Evolutionary conservation across 2,329 filamentous ascomycete species (phyloP).

Genomic region (Curvularia eragrostidis): DNA sequence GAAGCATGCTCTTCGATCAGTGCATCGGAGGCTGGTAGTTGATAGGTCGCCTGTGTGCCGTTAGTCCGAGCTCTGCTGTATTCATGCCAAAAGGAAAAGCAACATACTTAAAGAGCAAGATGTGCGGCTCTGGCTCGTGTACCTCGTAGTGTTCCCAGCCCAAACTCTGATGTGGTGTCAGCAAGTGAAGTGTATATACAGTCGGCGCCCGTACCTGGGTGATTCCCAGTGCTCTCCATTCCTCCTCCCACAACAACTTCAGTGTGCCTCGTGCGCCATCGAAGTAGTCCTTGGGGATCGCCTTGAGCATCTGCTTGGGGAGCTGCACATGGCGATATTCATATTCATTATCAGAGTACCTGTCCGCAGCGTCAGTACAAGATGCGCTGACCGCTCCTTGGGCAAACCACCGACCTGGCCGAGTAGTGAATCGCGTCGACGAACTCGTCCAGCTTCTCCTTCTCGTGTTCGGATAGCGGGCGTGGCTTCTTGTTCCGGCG

Average conservation of each 20-base stretch:
- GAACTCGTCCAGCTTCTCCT: conserved; percentile 85
- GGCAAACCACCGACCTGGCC: conserved; percentile 68
- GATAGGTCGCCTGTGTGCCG: conserved; percentile 70
- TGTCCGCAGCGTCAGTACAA: conserved; percentile 52
- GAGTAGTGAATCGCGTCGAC: conserved; percentile 96
- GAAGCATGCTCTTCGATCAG: conserved; percentile 28
- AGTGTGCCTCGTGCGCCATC: conserved; percentile 87
- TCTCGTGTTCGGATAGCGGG: conserved; percentile 79
- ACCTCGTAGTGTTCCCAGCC: conserved; percentile 99
- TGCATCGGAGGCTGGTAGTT: conserved; percentile 76
- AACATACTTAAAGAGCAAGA: conserved; percentile 95
- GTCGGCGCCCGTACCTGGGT: conserved; percentile 73
- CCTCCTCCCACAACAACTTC: conserved; percentile 97
- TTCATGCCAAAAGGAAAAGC: conserved; percentile 2
- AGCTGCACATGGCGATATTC: conserved; percentile 98
- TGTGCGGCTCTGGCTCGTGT: conserved; percentile 97
- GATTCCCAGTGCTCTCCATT: conserved; percentile 96
- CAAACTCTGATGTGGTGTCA: conserved; percentile 70
- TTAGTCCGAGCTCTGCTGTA: conserved; percentile 17
- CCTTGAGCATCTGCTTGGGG: conserved; percentile 97
- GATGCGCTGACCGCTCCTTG: conserved; percentile 21
- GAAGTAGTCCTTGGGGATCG: conserved; percentile 93
- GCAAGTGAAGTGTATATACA: not conserved
- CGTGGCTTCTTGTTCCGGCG: conserved; percentile 88
- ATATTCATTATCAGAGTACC: conserved; percentile 90